Base-by-base conservation (phyloP, 305 asterid genomes). In the Solanum hybrid region DNA sequence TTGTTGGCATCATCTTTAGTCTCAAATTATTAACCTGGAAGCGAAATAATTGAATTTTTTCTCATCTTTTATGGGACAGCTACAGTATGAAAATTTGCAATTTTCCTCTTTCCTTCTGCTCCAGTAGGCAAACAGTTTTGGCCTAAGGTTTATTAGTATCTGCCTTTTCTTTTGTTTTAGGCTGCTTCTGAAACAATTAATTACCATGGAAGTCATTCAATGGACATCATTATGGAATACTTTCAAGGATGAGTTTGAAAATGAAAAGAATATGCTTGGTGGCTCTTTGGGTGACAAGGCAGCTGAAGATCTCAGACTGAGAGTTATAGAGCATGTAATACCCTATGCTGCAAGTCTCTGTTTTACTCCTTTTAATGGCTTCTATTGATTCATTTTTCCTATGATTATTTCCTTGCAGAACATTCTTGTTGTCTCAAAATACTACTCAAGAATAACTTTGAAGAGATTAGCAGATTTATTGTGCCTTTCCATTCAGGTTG, bases 291-390 rank as follows among this genome's bases (percentile, higher is more conserved):
- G 97, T 78, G 98, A 95, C 89, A 96, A 95, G 94, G 98, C 98
- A 34, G 97, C 98, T 69, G 97, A 95, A 88, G 99, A 97, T 92
- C 96, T 97, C 81, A 93, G 92, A 90, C 93, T 93, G 71, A 94
- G 99, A 94, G 98, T 97, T 10, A 97, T 95, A 85, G 98, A 96
- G 90, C 99, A 97, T 92, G 99, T 97, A 95, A 93, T 60, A 60
- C 22, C 1, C 51, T 56, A 56, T 85, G n/a, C 34, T 31, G 88
- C 76, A 32, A 32, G 5, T 22, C 13, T 85, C 32, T 24, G 4
- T 56, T 85, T 56, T 60, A 2, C 88, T 56, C 29, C n/a, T 32
- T 85, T 29, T 56, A 11, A 31, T 31, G 75, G 24, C 17, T 85
- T 85, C 8, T 85, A 22, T 22, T 85, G 32, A 60, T 85, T 85